Conservation (phyloP, 257 asterid genomes). For the Lycium barbarum region DNA sequence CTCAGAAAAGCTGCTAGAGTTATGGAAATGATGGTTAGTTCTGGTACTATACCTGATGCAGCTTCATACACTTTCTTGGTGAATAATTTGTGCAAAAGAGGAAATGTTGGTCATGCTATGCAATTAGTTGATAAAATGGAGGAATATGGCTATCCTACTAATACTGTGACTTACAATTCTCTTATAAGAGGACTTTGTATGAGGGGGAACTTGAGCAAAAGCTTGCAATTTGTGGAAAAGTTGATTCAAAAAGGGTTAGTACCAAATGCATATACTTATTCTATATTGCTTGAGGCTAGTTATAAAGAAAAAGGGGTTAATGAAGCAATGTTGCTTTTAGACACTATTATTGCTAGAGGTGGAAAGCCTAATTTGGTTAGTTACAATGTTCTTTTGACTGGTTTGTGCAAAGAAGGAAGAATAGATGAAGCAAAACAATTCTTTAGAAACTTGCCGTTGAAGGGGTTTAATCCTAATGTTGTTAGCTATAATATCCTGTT, state of each 20-base stretch:
- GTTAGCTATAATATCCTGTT: constrained; percentile 87
- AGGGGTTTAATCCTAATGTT: constrained; percentile 79
- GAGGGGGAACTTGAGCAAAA: constrained; percentile 69
- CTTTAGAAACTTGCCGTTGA: constrained; percentile 65
- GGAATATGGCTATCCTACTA: constrained; percentile 70
- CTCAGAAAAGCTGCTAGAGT: constrained; percentile 78
- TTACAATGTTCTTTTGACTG: constrained; percentile 80
- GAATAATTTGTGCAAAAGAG: constrained; percentile 71
- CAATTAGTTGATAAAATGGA: constrained; percentile 89
- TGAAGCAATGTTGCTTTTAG: constrained; percentile 75
- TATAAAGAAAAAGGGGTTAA: constrained; percentile 83
- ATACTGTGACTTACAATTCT: constrained; percentile 72
- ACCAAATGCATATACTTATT: constrained; percentile 86
- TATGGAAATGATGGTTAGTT: constrained; percentile 80
- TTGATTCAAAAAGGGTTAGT: constrained; percentile 76
- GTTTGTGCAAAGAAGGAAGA: constrained; percentile 80
- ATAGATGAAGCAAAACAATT: constrained; percentile 78
- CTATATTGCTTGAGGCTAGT: constrained; percentile 90
- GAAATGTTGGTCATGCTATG: constrained; percentile 92
- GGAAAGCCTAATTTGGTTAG: constrained; percentile 85
- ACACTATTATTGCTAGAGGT: constrained; percentile 69
- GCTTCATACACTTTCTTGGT: constrained; percentile 77
- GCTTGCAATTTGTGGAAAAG: constrained; percentile 68
- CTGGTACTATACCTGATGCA: constrained; percentile 74
- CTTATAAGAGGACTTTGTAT: constrained; percentile 84